Base-by-base conservation (phyloP, 1,139 yeast genomes). In the Hemisphaericaspora xylofermentans region DNA sequence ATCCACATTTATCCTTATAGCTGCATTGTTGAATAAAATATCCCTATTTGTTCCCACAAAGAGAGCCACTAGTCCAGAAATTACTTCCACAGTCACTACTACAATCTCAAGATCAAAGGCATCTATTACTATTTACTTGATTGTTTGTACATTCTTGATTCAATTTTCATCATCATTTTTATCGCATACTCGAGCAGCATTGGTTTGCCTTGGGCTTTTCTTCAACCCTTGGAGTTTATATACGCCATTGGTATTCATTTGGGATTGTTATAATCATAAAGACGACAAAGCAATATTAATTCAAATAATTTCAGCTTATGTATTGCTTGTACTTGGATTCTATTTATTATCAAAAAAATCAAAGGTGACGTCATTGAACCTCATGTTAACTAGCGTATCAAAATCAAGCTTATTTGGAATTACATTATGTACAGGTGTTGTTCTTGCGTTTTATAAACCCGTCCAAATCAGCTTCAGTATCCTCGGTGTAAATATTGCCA, bases 191-290 rank as follows among this genome's bases (percentile, higher is more conserved):
- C 46, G 69, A 24, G 40, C 60, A 2, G 45, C 60, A 2, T 58
- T 57, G 38, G 40, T 65, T 10, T 51, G 48, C 24, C 47, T 66
- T 26, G 67, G 67, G 5, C 52, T 64, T 15, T 61, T 57, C 41
- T 44, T 63, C 43, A 58, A 63, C 43, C 58, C 52, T 13, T 53
- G 57, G 49, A 64, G 60, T 36, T 43, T 57, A 10, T 64, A 62
- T 47, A 60, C 68, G 1, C 45, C 57, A 14, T 34, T 57, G 24
- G 52, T 61, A 26, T 54, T 63, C 30, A 27, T 57, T 9, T 44
- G 51, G 22, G 68, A 65, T 39, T 32, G 54, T 10, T 51, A 51
- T 35, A 43, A 46, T 15, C 47, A 46, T 35, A 26, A 18, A 7
- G 33, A 30, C 4, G 33, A 37, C 5, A 31, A 27, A 31, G 26